Evolutionary conservation across 2,329 filamentous ascomycete genomes (phyloP).

Genomic region (Zasmidium citrigriseum): DNA sequence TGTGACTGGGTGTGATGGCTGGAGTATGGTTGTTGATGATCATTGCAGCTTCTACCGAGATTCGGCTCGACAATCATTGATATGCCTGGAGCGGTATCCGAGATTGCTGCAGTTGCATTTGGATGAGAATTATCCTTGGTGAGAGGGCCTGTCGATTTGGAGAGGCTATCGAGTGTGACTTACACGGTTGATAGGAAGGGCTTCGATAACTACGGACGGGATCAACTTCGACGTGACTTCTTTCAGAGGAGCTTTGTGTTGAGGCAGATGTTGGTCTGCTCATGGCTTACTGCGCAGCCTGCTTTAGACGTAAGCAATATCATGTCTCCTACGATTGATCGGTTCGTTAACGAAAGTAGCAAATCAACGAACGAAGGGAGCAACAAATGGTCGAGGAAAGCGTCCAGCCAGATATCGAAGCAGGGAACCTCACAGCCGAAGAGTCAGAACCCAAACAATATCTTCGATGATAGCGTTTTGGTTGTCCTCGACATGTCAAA

Average conservation of each 20-base stretch:
- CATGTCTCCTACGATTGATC: background rate
- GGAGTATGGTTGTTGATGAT: background rate
- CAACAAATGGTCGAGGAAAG: background rate
- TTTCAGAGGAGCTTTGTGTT: conserved; percentile 16
- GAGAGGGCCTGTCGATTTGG: background rate
- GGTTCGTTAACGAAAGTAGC: background rate
- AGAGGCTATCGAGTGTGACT: no score
- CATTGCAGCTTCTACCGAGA: conserved; percentile 6
- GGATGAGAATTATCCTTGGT: conserved; percentile 12
- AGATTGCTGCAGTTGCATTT: conserved; percentile 15
- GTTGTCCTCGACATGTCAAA: background rate
- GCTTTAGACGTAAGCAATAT: conserved; percentile 18
- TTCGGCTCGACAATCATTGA: conserved; percentile 5
- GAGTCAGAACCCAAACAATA: background rate
- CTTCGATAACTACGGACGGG: conserved; percentile 2
- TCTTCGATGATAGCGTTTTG: background rate
- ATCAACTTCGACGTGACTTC: conserved; percentile 5
- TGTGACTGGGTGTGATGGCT: background rate
- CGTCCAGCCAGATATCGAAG: background rate
- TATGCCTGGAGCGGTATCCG: conserved; percentile 13
- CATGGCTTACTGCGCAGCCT: conserved; percentile 15
- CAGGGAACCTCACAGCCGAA: background rate
- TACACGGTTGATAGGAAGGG: background rate
- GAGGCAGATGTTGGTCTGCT: conserved; percentile 16
- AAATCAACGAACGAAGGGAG: conserved; percentile 2